These are phyloP conservation scores for Castanea mollissima DNA, from an alignment of 306 rosid species.

Conservation along the genomic window DNA sequence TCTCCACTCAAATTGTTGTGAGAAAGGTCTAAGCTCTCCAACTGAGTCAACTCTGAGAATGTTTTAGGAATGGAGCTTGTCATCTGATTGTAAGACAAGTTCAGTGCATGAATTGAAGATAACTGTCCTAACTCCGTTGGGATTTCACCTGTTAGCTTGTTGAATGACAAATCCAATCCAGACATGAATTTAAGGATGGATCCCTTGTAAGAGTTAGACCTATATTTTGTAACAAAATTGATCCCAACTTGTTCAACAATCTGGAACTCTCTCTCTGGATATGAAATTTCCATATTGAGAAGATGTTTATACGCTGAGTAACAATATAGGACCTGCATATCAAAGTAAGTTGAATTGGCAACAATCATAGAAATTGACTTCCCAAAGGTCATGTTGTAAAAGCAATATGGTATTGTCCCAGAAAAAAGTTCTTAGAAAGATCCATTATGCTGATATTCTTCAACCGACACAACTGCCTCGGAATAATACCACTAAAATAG, in stretches of 20 bases:
- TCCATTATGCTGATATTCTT: background rate
- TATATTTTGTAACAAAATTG: constrained; percentile 16
- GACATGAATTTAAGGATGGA: constrained; percentile 10
- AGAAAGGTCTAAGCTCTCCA: background rate
- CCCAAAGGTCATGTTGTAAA: too few relatives aligned
- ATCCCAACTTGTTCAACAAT: background rate
- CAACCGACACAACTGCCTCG: background rate
- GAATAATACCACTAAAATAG: constrained; percentile 16
- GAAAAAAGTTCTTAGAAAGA: background rate
- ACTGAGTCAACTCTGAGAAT: background rate
- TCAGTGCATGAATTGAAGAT: background rate
- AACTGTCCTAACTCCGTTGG: background rate
- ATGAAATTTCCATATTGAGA: too few relatives aligned
- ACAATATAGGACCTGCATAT: too few relatives aligned
- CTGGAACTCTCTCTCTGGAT: too few relatives aligned
- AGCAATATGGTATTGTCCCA: too few relatives aligned
- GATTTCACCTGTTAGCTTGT: background rate
- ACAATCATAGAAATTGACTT: background rate
- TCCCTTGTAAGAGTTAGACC: constrained; percentile 1
- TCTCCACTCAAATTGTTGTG: background rate
- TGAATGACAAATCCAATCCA: background rate
- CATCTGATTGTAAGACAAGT: constrained; percentile 22
- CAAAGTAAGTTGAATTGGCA: too few relatives aligned
- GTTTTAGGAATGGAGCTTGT: constrained; percentile 7
- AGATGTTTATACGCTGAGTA: too few relatives aligned